Evolutionary conservation across 2,329 filamentous ascomycete genomes (phyloP).

Genomic region (Tolypocladium tundrense): DNA sequence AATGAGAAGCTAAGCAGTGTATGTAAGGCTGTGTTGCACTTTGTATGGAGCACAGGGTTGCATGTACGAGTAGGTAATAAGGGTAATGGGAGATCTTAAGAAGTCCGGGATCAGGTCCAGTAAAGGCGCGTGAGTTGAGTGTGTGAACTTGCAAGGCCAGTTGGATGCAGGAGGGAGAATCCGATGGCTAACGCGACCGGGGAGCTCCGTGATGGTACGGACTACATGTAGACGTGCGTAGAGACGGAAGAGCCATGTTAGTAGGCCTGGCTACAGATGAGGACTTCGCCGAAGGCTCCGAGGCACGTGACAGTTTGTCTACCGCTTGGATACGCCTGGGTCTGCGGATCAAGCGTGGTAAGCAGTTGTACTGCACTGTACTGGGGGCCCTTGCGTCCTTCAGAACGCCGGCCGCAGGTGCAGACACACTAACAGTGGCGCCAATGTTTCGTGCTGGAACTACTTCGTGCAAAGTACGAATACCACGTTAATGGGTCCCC

Average conservation of each 20-base stretch:
- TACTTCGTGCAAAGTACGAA: neutral
- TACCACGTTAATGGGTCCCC: too few relatives aligned
- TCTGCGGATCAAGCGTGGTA: too few relatives aligned
- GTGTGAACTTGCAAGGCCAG: neutral
- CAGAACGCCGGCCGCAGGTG: neutral
- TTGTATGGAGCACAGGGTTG: neutral
- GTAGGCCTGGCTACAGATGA: neutral
- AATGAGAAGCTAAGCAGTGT: neutral
- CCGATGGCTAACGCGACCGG: neutral
- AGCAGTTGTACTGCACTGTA: neutral
- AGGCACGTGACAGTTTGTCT: neutral
- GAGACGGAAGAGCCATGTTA: neutral
- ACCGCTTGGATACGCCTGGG: neutral
- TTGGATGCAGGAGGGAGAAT: neutral
- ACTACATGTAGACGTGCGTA: neutral
- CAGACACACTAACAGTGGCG: neutral
- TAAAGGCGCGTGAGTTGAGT: neutral
- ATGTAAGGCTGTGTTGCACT: neutral
- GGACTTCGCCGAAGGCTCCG: neutral
- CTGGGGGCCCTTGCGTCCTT: neutral
- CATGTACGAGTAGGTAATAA: neutral
- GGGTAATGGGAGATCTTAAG: neutral
- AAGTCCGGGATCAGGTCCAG: neutral
- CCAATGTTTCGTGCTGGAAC: neutral
- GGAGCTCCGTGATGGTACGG: neutral